Evolutionary conservation across 192 early-diverging fungal species (phyloP).

Genomic region (Spinellus fusiger): DNA sequence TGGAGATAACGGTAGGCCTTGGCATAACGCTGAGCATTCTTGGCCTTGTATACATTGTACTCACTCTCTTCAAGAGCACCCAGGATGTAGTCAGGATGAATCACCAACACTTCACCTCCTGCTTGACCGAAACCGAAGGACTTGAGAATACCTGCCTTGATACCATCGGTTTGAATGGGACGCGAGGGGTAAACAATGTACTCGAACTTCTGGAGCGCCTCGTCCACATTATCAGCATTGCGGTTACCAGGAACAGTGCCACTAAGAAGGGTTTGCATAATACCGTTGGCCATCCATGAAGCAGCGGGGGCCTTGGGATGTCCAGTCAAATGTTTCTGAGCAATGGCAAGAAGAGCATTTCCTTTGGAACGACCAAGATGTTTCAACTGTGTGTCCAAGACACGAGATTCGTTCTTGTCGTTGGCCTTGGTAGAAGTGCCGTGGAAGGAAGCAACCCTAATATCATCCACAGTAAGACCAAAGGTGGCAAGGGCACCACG

Average conservation of each 20-base stretch:
- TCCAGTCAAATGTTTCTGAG: conserved; percentile 93
- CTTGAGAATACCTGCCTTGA: conserved; percentile 89
- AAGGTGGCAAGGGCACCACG: conserved; percentile 83
- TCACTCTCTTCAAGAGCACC: conserved; percentile 62
- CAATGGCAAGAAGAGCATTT: conserved; percentile 70
- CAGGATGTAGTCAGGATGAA: conserved; percentile 85
- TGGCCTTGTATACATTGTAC: conserved; percentile 64
- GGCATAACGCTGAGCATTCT: conserved; percentile 66
- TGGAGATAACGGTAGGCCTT: conserved; percentile 87
- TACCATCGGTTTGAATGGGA: conserved; percentile 83
- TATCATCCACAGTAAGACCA: conserved; percentile 88
- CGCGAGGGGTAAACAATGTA: conserved; percentile 78
- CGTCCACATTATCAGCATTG: conserved; percentile 82
- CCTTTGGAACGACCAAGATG: conserved; percentile 85
- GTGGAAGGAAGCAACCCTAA: conserved; percentile 93
- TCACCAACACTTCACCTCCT: conserved; percentile 79
- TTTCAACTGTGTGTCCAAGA: conserved; percentile 76
- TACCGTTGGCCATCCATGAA: conserved; percentile 95
- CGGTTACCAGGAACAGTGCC: conserved; percentile 91
- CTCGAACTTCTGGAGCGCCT: conserved; percentile 66
- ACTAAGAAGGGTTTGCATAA: conserved; percentile 76
- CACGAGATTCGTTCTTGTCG: conserved; percentile 90
- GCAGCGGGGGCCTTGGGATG: conserved; percentile 97
- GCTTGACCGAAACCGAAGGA: conserved; percentile 95
- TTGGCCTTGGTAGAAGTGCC: conserved; percentile 93